phyloP scores from a whole-genome alignment of 495 filamentous ascomycete genomes.

The Aspergillus bertholletiae region DNA sequence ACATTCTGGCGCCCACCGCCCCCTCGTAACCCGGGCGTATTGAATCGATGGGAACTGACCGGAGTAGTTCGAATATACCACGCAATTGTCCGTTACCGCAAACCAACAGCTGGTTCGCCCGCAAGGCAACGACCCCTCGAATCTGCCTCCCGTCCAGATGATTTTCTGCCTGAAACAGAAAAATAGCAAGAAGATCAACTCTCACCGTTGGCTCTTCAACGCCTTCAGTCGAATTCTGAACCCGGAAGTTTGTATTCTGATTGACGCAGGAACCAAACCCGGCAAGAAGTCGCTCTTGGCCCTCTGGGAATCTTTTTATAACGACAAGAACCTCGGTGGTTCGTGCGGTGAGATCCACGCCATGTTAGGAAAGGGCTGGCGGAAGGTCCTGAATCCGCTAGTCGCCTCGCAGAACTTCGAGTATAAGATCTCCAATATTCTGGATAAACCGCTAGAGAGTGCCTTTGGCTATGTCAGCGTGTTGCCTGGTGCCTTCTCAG shows the following conservation, averaged over 20 bases:
- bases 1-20: too few relatives aligned
- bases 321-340: constrained; percentile 95
- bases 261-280: constrained; percentile 96
- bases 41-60: constrained; percentile 2
- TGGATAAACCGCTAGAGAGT: constrained; percentile 96
- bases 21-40: too few relatives aligned
- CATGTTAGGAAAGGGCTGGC: constrained; percentile 88
- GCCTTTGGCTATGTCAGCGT: constrained; percentile 97
- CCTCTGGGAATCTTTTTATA: constrained; percentile 98
- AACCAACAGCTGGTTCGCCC: constrained; percentile 94
- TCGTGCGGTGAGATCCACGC: constrained; percentile 99
- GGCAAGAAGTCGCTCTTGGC: constrained; percentile 85
- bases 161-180: constrained; percentile 98
- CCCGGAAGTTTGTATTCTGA: constrained; percentile 91
- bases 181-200: constrained; percentile 99
- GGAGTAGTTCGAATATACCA: constrained; percentile 89
- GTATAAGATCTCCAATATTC: constrained; percentile 98
- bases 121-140: constrained; percentile 73
- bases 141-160: constrained; percentile 93
- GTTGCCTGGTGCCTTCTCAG: constrained; percentile 96
- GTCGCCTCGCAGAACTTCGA: constrained; percentile 98
- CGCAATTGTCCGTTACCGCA: constrained; percentile 93
- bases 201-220: constrained; percentile 97
- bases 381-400: constrained; percentile 87
- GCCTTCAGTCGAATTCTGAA: constrained; percentile 95